Evolutionary conservation across 306 rosid genomes (phyloP).

Genomic region (Alnus glutinosa): DNA sequence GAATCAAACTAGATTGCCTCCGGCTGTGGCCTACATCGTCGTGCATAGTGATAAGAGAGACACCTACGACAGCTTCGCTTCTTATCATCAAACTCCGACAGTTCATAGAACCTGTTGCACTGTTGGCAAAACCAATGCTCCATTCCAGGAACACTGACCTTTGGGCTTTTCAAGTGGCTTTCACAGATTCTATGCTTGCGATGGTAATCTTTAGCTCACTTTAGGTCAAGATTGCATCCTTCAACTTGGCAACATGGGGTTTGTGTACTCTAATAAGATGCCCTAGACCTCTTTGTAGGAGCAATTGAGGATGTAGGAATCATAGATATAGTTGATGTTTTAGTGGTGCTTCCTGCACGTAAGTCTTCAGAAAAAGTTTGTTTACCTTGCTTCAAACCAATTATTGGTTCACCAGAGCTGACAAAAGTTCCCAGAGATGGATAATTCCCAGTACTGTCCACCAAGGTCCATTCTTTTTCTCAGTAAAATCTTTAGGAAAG

Average conservation of each 20-base stretch:
- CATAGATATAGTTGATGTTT: conserved; percentile 39
- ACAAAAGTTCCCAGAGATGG: conserved; percentile 47
- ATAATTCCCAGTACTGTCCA: conserved; percentile 41
- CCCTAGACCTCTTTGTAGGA: conserved; percentile 49
- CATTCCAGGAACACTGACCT: conserved; percentile 62
- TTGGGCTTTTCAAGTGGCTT: conserved; percentile 78
- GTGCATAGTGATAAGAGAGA: conserved; percentile 94
- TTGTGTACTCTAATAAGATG: conserved; percentile 42
- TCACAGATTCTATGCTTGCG: conserved; percentile 84
- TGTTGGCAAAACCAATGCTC: conserved; percentile 95
- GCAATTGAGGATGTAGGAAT: conserved; percentile 34
- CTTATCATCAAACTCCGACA: conserved; percentile 82
- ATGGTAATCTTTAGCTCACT: conserved; percentile 77
- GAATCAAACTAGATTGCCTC: conserved; percentile 50
- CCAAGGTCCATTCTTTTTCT: conserved; percentile 45
- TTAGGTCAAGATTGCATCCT: conserved; percentile 81
- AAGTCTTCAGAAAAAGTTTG: conserved; percentile 71
- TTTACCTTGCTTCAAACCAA: conserved; percentile 84
- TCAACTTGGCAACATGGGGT: conserved; percentile 79
- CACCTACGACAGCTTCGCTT: conserved; percentile 95
- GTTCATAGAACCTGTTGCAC: conserved; percentile 92
- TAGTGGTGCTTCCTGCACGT: conserved; percentile 43
- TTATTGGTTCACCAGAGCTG: conserved; percentile 75
- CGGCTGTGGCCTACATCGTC: conserved; percentile 87
- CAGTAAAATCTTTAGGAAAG: conserved; percentile 46